Conservation (phyloP, 441 rosid genomes). For the Adansonia grandidieri region DNA sequence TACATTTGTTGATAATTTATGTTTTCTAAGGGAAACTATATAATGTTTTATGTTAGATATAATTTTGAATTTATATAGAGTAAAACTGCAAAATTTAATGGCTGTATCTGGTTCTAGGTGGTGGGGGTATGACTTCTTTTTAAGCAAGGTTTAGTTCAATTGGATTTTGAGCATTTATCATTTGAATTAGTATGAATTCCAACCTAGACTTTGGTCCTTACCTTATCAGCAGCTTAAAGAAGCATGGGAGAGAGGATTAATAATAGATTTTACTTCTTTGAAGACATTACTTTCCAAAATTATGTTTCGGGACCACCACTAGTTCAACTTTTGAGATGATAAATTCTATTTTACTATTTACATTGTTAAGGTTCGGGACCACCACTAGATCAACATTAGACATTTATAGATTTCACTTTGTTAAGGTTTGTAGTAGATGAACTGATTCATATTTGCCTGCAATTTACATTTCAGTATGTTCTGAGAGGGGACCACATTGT, state of each 20-base stretch:
- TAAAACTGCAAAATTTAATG: background rate
- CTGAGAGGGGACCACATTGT: background rate
- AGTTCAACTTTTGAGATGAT: background rate
- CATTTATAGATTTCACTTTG: slow-evolving; percentile 7
- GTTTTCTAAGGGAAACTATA: background rate
- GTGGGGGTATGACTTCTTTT: slow-evolving; percentile 11
- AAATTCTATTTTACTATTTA: background rate
- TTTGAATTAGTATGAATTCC: background rate
- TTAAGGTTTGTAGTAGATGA: slow-evolving; percentile 5
- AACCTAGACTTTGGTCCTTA: background rate
- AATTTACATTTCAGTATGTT: slow-evolving; percentile 11
- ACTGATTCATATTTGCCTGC: background rate
- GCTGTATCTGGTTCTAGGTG: background rate
- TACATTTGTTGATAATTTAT: slow-evolving; percentile 27
- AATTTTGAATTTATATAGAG: background rate
- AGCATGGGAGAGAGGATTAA: background rate
- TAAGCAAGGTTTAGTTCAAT: background rate
- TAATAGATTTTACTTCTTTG: slow-evolving; percentile 8
- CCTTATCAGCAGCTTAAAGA: background rate
- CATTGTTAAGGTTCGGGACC: background rate
- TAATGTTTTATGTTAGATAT: background rate
- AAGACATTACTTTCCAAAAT: background rate
- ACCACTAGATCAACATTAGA: background rate
- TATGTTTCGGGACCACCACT: background rate
- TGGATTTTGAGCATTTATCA: background rate